phyloP scores from a whole-genome alignment of 805 yeast genomes.

The Monosporozyma aerobia region DNA sequence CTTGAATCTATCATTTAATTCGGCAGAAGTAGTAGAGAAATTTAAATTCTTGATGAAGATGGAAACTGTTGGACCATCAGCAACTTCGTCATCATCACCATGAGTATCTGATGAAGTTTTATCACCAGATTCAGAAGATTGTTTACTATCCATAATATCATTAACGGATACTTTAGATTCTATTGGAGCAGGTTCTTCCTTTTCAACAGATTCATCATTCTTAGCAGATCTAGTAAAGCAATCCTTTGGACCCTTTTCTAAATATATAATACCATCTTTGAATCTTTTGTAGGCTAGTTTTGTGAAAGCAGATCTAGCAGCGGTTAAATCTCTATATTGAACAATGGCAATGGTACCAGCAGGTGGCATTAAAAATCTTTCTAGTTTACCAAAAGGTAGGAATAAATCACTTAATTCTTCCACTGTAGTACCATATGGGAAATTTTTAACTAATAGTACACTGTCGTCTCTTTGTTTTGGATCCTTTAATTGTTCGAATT shows the following conservation, averaged over 20 bases:
- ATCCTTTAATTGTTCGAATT: conserved; percentile 43
- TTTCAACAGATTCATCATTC: conserved; percentile 30
- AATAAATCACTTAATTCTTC: conserved; percentile 80
- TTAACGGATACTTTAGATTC: conserved; percentile 24
- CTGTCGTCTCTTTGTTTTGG: conserved; percentile 61
- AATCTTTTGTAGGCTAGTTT: conserved; percentile 81
- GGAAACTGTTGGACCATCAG: conserved; percentile 73
- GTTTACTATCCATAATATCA: conserved; percentile 31
- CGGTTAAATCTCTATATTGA: conserved; percentile 72
- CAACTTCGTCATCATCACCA: conserved; percentile 28
- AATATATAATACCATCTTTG: conserved; percentile 75
- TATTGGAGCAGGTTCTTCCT: conserved; percentile 24
- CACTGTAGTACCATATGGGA: conserved; percentile 76
- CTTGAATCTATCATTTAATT: conserved; percentile 53
- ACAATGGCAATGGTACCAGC: conserved; percentile 93
- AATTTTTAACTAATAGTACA: conserved; percentile 76
- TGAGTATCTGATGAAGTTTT: conserved; percentile 32
- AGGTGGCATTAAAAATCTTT: conserved; percentile 85
- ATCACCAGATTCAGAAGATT: neutral
- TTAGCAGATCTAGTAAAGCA: conserved; percentile 57
- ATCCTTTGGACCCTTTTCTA: conserved; percentile 89
- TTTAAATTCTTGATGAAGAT: conserved; percentile 87
- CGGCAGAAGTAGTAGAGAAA: conserved; percentile 60
- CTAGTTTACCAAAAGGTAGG: conserved; percentile 67
- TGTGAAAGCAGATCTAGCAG: conserved; percentile 83